These are phyloP conservation scores for Rubia balearica DNA, from an alignment of 305 asterid genomes.

Conservation along the genomic window DNA sequence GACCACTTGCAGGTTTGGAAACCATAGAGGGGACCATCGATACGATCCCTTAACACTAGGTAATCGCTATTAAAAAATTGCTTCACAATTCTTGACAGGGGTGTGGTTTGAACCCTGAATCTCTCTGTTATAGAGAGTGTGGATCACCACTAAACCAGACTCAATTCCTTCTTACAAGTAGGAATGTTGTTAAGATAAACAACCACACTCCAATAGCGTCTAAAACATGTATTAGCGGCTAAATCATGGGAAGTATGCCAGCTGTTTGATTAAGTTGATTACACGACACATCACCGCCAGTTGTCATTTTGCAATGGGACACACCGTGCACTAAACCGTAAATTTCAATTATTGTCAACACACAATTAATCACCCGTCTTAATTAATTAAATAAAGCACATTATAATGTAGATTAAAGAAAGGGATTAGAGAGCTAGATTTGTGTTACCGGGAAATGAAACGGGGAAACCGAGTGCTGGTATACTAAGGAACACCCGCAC, in stretches of 20 bases:
- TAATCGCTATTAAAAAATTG: too few species aligned
- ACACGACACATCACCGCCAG: conserved; percentile 15
- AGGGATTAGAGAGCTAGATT: conserved; percentile 1
- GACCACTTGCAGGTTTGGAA: too few species aligned
- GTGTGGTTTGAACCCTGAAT: too few species aligned
- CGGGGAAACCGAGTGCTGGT: conserved; percentile 25
- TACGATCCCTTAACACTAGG: too few species aligned
- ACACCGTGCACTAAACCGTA: conserved; percentile 18
- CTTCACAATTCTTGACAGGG: too few species aligned
- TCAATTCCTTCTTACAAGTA: background rate
- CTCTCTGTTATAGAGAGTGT: too few species aligned
- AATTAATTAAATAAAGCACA: too few species aligned
- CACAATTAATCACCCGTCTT: background rate
- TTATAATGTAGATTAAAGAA: background rate
- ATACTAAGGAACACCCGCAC: conserved; percentile 32
- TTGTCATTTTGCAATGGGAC: conserved; percentile 13
- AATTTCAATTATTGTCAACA: background rate
- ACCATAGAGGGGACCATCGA: too few species aligned
- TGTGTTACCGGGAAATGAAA: conserved; percentile 34
- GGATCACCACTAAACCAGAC: background rate
- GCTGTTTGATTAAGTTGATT: conserved; percentile 9
- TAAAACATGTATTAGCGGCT: background rate
- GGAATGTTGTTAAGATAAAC: background rate
- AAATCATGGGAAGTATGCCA: conserved; percentile 9
- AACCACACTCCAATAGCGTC: conserved; percentile 1